These are phyloP conservation scores for Wickerhamiella cacticola DNA, from an alignment of 805 yeast genomes.

Conservation along the genomic window DNA sequence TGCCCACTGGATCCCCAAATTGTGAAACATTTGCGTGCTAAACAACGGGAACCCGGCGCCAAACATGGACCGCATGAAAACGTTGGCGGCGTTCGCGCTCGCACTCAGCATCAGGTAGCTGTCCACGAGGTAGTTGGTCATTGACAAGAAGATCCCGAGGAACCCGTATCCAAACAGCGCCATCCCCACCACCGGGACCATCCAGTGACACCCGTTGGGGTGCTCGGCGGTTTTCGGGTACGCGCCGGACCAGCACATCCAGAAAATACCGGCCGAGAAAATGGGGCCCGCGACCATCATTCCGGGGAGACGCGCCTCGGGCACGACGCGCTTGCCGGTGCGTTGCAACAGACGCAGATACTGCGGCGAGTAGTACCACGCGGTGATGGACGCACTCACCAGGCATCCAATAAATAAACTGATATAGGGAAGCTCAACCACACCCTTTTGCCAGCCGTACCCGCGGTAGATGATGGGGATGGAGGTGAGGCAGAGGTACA, in stretches of 20 bases:
- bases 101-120: constrained; percentile 48
- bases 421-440: constrained; percentile 67
- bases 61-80: constrained; percentile 45
- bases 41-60: constrained; percentile 54
- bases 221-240: constrained; percentile 46
- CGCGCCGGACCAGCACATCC: constrained; percentile 84
- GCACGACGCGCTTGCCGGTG: constrained; percentile 51
- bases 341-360: constrained; percentile 38
- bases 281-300: constrained; percentile 59
- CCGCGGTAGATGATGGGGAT: constrained; percentile 61
- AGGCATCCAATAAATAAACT: constrained; percentile 57
- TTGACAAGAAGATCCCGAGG: constrained; percentile 46
- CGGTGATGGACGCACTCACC: constrained; percentile 42
- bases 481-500: constrained; percentile 62
- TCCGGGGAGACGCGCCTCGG: constrained; percentile 70
- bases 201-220: constrained; percentile 42
- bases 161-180: constrained; percentile 42
- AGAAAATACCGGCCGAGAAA: constrained; percentile 68
- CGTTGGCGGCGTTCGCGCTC: constrained; percentile 53
- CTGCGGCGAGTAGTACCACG: constrained; percentile 43
- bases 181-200: constrained; percentile 49
- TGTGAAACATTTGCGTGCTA: constrained; percentile 40
- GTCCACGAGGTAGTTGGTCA: constrained; percentile 50
- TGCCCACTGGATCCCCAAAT: constrained; percentile 45
- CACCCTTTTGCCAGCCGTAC: constrained; percentile 49